These are phyloP conservation scores for Penicillium parvum DNA, from an alignment of 495 filamentous ascomycete genomes.

Conservation along the genomic window DNA sequence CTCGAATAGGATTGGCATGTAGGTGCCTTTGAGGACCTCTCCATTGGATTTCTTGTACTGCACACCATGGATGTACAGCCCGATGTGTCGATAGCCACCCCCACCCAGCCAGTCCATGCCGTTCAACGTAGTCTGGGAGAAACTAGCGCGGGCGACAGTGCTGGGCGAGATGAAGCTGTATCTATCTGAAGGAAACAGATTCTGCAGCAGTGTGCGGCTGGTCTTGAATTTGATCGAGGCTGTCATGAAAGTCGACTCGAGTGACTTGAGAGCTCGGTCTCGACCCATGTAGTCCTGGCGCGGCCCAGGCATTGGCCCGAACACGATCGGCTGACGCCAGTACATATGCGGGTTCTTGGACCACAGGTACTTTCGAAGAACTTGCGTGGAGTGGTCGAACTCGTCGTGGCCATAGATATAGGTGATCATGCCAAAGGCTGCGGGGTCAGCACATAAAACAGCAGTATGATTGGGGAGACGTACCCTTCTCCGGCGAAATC, in stretches of 20 bases:
- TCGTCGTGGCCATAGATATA: slow-evolving; percentile 61
- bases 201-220: slow-evolving; percentile 53
- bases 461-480: neutral
- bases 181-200: slow-evolving; percentile 43
- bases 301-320: slow-evolving; percentile 54
- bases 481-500: slow-evolving; percentile 16
- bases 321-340: slow-evolving; percentile 51
- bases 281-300: slow-evolving; percentile 37
- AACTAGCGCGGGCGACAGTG: slow-evolving; percentile 48
- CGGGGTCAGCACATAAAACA: neutral
- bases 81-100: slow-evolving; percentile 50
- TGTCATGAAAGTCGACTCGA: slow-evolving; percentile 44
- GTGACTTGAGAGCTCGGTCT: slow-evolving; percentile 16
- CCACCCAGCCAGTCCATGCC: slow-evolving; percentile 29
- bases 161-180: slow-evolving; percentile 44
- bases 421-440: slow-evolving; percentile 45
- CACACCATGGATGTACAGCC: slow-evolving; percentile 55
- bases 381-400: slow-evolving; percentile 48
- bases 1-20: slow-evolving; percentile 53
- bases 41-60: slow-evolving; percentile 50
- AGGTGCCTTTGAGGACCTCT: slow-evolving; percentile 42
- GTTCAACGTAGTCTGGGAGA: slow-evolving; percentile 26
- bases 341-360: slow-evolving; percentile 37
- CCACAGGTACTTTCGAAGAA: slow-evolving; percentile 45
- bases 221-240: slow-evolving; percentile 55